Conservation (phyloP, 2,329 filamentous ascomycete genomes). For the Fusarium setosum region DNA sequence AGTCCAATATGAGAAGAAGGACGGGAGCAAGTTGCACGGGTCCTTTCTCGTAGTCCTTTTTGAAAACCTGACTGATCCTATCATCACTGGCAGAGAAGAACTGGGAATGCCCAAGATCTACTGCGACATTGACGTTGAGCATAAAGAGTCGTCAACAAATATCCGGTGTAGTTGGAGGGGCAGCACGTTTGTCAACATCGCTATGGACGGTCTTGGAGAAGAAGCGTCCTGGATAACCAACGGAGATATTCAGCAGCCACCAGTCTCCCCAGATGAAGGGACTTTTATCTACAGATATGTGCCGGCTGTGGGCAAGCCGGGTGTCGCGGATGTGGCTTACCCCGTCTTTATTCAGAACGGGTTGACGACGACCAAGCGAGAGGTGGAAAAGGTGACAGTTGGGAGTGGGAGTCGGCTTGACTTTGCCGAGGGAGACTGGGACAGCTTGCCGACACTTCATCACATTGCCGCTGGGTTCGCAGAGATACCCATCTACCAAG, state of each 20-base stretch:
- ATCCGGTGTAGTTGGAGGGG: constrained; percentile 29
- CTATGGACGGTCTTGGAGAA: neutral
- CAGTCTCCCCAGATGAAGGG: constrained; percentile 51
- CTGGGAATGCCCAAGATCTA: constrained; percentile 71
- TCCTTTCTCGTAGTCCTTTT: constrained; percentile 69
- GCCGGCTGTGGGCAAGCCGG: constrained; percentile 63
- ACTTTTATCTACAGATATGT: constrained; percentile 67
- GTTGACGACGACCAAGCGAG: constrained; percentile 36
- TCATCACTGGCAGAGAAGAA: constrained; percentile 69
- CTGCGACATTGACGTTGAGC: constrained; percentile 58
- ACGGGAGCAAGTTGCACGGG: constrained; percentile 59
- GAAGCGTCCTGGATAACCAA: neutral
- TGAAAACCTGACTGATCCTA: constrained; percentile 68
- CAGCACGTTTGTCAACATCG: constrained; percentile 14
- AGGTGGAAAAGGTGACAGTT: neutral
- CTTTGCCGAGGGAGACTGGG: constrained; percentile 13
- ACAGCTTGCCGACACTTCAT: constrained; percentile 25
- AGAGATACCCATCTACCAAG: constrained; percentile 26
- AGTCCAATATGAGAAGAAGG: constrained; percentile 65
- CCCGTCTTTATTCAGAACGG: constrained; percentile 52
- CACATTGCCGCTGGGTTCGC: constrained; percentile 27
- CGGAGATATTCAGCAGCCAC: neutral
- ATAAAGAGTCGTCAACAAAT: neutral
- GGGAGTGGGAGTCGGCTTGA: neutral
- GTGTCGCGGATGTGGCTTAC: constrained; percentile 65